Evolutionary conservation across 768 basidiomycete species (phyloP).

Genomic region (Pleurotus ostreatus): DNA sequence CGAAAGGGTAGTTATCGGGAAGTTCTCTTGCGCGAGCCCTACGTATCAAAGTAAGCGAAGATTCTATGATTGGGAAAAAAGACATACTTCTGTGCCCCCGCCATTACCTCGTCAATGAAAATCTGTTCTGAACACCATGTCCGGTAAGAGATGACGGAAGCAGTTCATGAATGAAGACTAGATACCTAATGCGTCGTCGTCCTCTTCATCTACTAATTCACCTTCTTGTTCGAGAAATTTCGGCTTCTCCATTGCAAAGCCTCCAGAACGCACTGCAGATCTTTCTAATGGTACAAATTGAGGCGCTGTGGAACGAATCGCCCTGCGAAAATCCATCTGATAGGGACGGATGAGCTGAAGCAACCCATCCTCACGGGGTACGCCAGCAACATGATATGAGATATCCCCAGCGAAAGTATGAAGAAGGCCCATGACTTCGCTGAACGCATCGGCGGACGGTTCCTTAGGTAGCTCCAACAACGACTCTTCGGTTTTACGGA

Average conservation of each 20-base stretch:
- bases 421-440: conserved; percentile 51
- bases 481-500: conserved; percentile 31
- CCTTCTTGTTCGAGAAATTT: conserved; percentile 43
- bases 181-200: not conserved
- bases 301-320: conserved; percentile 52
- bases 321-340: conserved; percentile 41
- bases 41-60: not conserved
- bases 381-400: conserved; percentile 43
- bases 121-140: conserved; percentile 19
- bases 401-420: conserved; percentile 45
- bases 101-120: conserved; percentile 50
- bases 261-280: conserved; percentile 10
- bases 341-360: conserved; percentile 51
- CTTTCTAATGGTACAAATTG: conserved; percentile 49
- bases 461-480: conserved; percentile 38
- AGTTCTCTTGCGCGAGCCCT: conserved; percentile 73
- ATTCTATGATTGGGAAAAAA: not conserved
- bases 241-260: conserved; percentile 11
- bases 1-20: conserved; percentile 62
- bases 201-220: conserved; percentile 10
- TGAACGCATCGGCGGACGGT: conserved; percentile 51
- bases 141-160: no score
- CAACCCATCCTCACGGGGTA: conserved; percentile 47
- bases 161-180: no score
- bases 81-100: conserved; percentile 42